A percentile compares a stretch with the other conserved stretches of the same genome.
These are phyloP conservation scores for Fraxinus paxiana DNA, from an alignment of 305 asterid genomes.

Conservation along the genomic window DNA sequence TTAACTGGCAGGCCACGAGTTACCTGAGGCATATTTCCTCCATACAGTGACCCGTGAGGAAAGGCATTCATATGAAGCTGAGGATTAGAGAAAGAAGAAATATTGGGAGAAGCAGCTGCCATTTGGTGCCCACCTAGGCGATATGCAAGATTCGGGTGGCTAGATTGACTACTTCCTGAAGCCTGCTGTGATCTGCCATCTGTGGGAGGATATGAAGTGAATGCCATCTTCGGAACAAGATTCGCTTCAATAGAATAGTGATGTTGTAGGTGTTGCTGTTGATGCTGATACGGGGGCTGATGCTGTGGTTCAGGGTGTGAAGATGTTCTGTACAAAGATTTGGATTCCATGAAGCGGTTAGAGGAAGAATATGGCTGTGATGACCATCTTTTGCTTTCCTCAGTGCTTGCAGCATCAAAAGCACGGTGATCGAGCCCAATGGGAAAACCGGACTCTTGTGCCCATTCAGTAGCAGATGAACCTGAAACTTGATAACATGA, in stretches of 20 bases:
- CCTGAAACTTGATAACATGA: constrained; percentile 38
- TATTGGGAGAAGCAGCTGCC: constrained; percentile 51
- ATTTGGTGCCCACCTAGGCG: constrained; percentile 43
- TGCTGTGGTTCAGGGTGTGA: constrained; percentile 85
- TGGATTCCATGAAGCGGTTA: constrained; percentile 44
- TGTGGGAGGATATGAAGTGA: constrained; percentile 69
- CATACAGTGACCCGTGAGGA: constrained; percentile 50
- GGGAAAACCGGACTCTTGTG: constrained; percentile 46
- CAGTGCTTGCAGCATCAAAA: constrained; percentile 43
- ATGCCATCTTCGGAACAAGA: constrained; percentile 52
- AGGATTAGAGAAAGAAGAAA: constrained; percentile 50
- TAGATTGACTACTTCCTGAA: constrained; percentile 50
- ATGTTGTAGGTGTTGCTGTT: constrained; percentile 38
- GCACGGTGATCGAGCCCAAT: constrained; percentile 54
- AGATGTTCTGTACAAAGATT: constrained; percentile 61
- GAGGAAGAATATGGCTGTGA: constrained; percentile 52
- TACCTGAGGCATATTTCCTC: constrained; percentile 68
- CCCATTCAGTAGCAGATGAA: constrained; percentile 73
- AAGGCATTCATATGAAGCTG: constrained; percentile 49
- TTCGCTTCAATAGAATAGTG: constrained; percentile 65
- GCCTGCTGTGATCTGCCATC: constrained; percentile 63
- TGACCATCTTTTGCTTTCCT: constrained; percentile 56
- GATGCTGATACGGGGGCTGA: constrained; percentile 42
- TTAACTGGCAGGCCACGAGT: constrained; percentile 52
- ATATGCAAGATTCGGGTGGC: constrained; percentile 38